A percentile compares a stretch with the other conserved stretches of the same genome.
phyloP scores from a whole-genome alignment of 768 basidiomycete species.

The Tricholoma matsutake region DNA sequence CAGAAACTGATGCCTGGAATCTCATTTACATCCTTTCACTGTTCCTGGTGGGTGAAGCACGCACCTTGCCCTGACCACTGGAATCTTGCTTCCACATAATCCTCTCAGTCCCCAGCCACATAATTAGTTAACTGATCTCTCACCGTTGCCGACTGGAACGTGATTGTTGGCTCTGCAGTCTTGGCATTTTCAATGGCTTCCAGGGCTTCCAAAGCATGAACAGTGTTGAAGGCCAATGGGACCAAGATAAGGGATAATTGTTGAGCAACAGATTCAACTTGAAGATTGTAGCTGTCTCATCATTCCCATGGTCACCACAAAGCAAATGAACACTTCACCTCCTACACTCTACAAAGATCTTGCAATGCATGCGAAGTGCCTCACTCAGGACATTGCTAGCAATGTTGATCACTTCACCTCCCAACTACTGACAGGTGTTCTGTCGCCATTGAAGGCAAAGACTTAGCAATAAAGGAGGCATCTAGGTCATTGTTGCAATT shows the following conservation, averaged over 20 bases:
- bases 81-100: neutral
- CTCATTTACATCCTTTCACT: neutral
- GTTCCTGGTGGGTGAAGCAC: neutral
- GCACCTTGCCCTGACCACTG: neutral
- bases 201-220: slow-evolving; percentile 1
- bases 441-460: neutral
- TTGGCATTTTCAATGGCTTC: neutral
- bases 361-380: neutral
- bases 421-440: neutral
- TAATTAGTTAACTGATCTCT: neutral
- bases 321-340: neutral
- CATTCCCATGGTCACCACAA: neutral
- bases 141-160: neutral
- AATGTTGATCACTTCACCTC: neutral
- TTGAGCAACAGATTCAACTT: neutral
- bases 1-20: no score
- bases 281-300: neutral
- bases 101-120: neutral
- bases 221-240: neutral
- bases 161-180: neutral
- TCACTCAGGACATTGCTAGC: neutral
- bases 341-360: neutral
- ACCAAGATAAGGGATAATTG: neutral
- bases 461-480: no score
- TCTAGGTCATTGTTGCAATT: no score